Evolutionary conservation across 306 rosid species (phyloP), one percentile per base, ranked within the genome.

Genomic region (Vigna nakashimae): DNA sequence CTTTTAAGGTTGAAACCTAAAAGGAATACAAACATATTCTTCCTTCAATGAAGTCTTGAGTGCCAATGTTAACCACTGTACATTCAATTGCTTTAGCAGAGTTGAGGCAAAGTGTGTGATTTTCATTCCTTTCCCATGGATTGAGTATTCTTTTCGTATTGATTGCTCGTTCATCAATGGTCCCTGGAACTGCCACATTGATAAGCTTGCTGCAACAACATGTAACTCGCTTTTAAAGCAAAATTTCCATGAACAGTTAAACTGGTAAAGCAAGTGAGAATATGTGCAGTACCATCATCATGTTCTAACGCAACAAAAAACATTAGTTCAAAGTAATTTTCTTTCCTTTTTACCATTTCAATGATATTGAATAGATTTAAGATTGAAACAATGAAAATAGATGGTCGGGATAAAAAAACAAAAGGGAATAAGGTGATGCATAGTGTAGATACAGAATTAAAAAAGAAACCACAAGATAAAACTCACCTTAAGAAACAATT

Each of bases 121-220:
- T 0, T 20, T 20, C 22, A 20, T 20, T 20, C 22, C 22, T 20
- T 20, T 95, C 99, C 99, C 99, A 95, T 14, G 99, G 99, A 71
- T 95, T 95, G 64, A 95, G 98, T 49, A 87, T 78, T 82, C 90
- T 82, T 85, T 95, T 95, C 1, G 92, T 95, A 68, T 95, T 95
- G 80, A 95, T 88, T 6, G 99, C 96, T 1, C 99, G 91, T 58
- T 95, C 98, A 77, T 95, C 99, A 10, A 95, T 92, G 69, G 98
- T 95, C 49, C 96, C 95, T 0, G 98, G 96, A 77, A 95, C 98
- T 30, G 97, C 98, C 85, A 95, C 96, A 83, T 95, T 95, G 86
- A 95, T 92, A 67, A 92, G 90, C 90, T 95, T 95, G 85, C 99
- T 95, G 94, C 86, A 90, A 57, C 68, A 67, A 79, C 53, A 69